Percentiles rank a stretch among this genome's conserved stretches.
phyloP scores from a whole-genome alignment of 768 basidiomycete genomes.

The Inosperma sp. region DNA sequence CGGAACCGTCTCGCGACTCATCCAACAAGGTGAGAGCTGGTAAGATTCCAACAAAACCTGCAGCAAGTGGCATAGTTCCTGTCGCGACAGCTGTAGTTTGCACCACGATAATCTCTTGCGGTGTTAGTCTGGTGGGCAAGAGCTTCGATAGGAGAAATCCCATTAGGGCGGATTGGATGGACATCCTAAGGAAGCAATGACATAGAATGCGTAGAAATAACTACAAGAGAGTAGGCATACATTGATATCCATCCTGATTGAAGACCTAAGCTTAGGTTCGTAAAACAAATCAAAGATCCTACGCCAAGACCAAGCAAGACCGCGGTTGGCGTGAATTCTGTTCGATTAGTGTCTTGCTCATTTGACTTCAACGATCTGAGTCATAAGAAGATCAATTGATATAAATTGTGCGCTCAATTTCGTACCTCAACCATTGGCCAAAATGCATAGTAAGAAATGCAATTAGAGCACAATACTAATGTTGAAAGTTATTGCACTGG shows the following conservation, averaged over 20 bases:
- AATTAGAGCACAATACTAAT: too few relatives aligned
- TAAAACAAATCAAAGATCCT: conserved; percentile 86
- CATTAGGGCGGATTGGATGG: conserved; percentile 88
- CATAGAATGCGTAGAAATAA: not conserved
- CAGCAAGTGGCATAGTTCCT: conserved; percentile 83
- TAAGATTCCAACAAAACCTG: conserved; percentile 86
- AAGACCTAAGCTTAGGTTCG: conserved; percentile 83
- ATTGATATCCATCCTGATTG: conserved; percentile 91
- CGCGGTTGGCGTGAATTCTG: conserved; percentile 50
- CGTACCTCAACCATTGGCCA: conserved; percentile 24
- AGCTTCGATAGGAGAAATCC: conserved; percentile 82
- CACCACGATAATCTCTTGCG: conserved; percentile 89
- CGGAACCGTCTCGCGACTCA: conserved; percentile 66
- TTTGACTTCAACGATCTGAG: conserved; percentile 15
- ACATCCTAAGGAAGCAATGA: conserved; percentile 61
- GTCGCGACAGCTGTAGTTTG: conserved; percentile 97
- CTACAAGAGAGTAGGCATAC: conserved; percentile 48
- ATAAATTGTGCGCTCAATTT: not conserved
- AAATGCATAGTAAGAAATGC: too few relatives aligned
- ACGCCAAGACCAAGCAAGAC: conserved; percentile 76
- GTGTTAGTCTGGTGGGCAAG: conserved; percentile 68
- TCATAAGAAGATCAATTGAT: not conserved
- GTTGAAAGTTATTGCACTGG: conserved; percentile 2
- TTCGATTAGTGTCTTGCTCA: conserved; percentile 25
- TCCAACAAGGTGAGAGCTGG: conserved; percentile 84